Percentiles rank a stretch among this genome's conserved stretches.
phyloP scores from a whole-genome alignment of 345 rosid species.

The Physaria fendleri region DNA sequence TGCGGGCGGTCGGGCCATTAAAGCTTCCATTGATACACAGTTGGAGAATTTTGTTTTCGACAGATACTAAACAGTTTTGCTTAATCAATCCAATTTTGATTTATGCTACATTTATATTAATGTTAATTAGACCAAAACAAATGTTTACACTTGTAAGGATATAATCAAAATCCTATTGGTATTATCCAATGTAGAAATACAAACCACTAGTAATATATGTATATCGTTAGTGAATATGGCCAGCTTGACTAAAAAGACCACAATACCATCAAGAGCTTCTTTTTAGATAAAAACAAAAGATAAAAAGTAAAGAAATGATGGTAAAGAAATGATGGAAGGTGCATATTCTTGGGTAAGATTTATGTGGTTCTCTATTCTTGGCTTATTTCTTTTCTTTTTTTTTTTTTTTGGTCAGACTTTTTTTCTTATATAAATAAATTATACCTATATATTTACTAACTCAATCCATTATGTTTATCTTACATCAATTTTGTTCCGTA shows the following conservation, averaged over 20 bases:
- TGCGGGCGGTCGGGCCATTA: too few relatives aligned
- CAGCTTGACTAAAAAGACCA: not conserved
- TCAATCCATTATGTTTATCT: not conserved
- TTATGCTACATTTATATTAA: not conserved
- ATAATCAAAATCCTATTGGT: not conserved
- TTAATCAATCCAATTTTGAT: not conserved
- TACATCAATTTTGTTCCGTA: not conserved
- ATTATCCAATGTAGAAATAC: not conserved
- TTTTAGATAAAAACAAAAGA: not conserved
- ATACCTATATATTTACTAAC: not conserved
- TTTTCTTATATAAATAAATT: too few relatives aligned
- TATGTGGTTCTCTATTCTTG: constrained; percentile 15
- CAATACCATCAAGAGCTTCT: not conserved
- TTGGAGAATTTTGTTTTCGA: not conserved
- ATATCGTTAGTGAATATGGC: not conserved
- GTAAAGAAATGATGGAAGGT: constrained; percentile 10
- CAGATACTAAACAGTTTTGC: not conserved
- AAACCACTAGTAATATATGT: not conserved
- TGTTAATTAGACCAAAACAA: not conserved
- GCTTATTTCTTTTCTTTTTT: not conserved
- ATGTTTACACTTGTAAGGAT: not conserved
- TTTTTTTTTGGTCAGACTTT: too few relatives aligned
- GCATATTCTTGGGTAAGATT: not conserved
- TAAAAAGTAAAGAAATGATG: constrained; percentile 16
- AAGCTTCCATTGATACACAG: not conserved